Base-by-base conservation (phyloP, 257 asterid genomes). In the Paulownia fortunei region DNA sequence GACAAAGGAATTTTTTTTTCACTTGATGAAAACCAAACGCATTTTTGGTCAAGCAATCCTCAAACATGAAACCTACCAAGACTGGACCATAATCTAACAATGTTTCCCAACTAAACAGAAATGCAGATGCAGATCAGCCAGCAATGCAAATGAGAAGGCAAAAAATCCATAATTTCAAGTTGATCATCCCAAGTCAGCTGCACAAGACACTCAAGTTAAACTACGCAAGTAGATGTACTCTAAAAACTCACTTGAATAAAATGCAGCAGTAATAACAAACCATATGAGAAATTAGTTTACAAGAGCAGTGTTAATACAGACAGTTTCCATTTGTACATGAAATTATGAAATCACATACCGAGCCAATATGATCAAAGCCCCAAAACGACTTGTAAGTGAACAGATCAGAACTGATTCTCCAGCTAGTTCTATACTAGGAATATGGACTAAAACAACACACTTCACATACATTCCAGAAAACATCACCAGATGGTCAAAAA, bases 401-500 rank as follows among this genome's bases (percentile, higher is more conserved):
- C 24, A 76, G 39, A 55, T 63, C n/a, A 52, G 26, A 49, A 56
- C 18, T 19, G 42, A 42, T 41, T 10, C 61, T 47, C 46, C 39
- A 56, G 15, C 55, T 23, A 46, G 42, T 12, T 74, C 46, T 39
- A 23, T 18, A 44, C 39, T 36, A 5, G 12, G 24, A 34, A 58
- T 15, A 19, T 5, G 27, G 18, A 51, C 18, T 37, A 12, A 59
- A 66, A 24, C 37, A 72, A 37, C 73, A 49, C 23, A 74, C 26
- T 58, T 65, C 67, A 37, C 8, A 37, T 21, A 62, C n/a, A 74
- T 49, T 11, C 12, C 67, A 58, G 5, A 80, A 71, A 78, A 62
- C 74, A 73, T n/a, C 56, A 83, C 11, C 30, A 26, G 15, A 75
- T 11, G 36, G 59, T n/a, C 42, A 59, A 13, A 13, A 60, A 70